Evolutionary conservation across 2,329 filamentous ascomycete species (phyloP).

Genomic region (Trichoderma atrobrunneum): DNA sequence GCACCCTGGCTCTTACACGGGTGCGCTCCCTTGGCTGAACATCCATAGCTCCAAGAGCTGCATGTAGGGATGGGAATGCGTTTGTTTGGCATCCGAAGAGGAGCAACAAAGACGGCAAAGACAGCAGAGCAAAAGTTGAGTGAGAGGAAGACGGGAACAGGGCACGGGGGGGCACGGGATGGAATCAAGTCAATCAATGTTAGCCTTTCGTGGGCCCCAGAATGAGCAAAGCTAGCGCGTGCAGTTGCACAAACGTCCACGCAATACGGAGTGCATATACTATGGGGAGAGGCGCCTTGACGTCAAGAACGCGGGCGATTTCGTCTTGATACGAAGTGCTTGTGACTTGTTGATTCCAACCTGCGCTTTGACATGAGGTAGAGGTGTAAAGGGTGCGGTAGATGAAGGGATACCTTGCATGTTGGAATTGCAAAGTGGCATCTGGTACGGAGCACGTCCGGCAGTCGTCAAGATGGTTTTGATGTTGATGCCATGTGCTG

Average conservation of each 20-base stretch:
- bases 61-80: not conserved
- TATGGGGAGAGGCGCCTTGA: not conserved
- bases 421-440: not conserved
- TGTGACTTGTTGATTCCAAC: not conserved
- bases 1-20: not conserved
- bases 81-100: not conserved
- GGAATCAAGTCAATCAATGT: not conserved
- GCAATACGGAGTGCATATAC: conserved; percentile 3
- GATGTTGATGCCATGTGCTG: not conserved
- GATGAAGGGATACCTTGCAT: not conserved
- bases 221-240: not conserved
- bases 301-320: not conserved
- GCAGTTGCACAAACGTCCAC: not conserved
- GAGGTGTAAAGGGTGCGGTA: not conserved
- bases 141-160: not conserved
- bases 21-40: not conserved
- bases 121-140: not conserved
- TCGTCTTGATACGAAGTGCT: not conserved
- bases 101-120: not conserved
- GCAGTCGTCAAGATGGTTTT: not conserved
- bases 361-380: not conserved
- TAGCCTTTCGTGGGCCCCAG: not conserved
- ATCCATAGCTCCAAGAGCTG: not conserved
- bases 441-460: not conserved
- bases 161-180: not conserved